Conservation (phyloP, 2,329 filamentous ascomycete genomes). For the Xylariales sp. region DNA sequence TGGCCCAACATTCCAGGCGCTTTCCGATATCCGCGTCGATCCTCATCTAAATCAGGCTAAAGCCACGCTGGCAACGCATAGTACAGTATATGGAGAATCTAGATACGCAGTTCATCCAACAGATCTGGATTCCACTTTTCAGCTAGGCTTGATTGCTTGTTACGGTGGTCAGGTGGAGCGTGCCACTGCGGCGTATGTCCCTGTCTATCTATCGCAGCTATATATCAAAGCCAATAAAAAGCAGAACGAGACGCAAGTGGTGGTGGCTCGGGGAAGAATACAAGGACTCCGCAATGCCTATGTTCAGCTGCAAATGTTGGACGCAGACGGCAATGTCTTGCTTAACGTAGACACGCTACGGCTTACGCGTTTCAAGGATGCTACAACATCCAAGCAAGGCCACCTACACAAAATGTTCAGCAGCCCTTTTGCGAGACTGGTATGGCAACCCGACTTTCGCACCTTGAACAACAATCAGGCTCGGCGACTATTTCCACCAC, state of each 20-base stretch:
- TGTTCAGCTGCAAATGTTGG: constrained; percentile 10
- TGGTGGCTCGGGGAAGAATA: constrained; percentile 1
- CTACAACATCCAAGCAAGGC: no score
- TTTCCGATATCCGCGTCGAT: constrained; percentile 23
- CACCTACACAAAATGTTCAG: constrained; percentile 8
- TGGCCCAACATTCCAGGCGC: constrained; percentile 31
- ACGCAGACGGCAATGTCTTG: constrained; percentile 7
- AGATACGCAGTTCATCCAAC: constrained; percentile 15
- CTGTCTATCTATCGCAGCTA: constrained; percentile 13
- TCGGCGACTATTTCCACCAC: no score
- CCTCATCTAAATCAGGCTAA: no score
- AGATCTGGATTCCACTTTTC: constrained; percentile 12
- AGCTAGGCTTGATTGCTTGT: constrained; percentile 15
- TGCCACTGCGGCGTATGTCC: constrained; percentile 10
- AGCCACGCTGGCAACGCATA: no score
- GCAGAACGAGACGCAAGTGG: no score
- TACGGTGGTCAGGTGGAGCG: constrained; percentile 11
- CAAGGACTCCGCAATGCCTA: constrained; percentile 11
- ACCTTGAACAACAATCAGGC: constrained; percentile 11
- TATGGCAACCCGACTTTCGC: constrained; percentile 18
- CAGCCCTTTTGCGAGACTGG: constrained; percentile 12
- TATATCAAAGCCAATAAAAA: no score
- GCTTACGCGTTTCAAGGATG: constrained; percentile 4
- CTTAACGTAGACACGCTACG: constrained; percentile 10
- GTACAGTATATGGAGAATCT: no score